phyloP scores from a whole-genome alignment of 768 basidiomycete genomes.

The Pleurotus djamor region DNA sequence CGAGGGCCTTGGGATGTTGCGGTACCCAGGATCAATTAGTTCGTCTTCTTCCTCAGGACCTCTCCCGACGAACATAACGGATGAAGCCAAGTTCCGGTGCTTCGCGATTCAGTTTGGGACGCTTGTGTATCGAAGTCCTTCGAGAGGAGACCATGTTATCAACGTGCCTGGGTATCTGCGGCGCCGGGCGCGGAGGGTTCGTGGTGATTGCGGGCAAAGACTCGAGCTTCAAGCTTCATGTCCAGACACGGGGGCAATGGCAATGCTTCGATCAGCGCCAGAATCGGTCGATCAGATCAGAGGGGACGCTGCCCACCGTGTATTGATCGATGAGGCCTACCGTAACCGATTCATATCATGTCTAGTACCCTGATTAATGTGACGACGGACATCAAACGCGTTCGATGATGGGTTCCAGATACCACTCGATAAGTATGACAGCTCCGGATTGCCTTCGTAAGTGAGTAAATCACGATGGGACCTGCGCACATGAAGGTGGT shows the following conservation, averaged over 20 bases:
- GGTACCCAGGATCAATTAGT: constrained; percentile 63
- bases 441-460: background rate
- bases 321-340: constrained; percentile 4
- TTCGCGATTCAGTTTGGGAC: background rate
- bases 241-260: background rate
- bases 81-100: constrained; percentile 1
- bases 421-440: constrained; percentile 7
- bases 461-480: background rate
- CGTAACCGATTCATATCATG: constrained; percentile 6
- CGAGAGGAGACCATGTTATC: background rate
- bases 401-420: constrained; percentile 6
- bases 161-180: constrained; percentile 5
- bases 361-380: constrained; percentile 5
- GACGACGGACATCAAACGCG: constrained; percentile 8
- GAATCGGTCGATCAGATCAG: constrained; percentile 9
- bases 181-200: background rate
- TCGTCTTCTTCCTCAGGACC: constrained; percentile 4
- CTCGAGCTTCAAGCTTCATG: background rate
- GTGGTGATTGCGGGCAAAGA: background rate
- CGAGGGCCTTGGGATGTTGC: constrained; percentile 92
- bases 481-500: background rate
- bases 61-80: constrained; percentile 6
- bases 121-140: background rate
- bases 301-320: background rate
- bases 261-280: constrained; percentile 4